Base-by-base conservation (phyloP, 2,329 filamentous ascomycete genomes). In the Cryphonectria nitschkei region DNA sequence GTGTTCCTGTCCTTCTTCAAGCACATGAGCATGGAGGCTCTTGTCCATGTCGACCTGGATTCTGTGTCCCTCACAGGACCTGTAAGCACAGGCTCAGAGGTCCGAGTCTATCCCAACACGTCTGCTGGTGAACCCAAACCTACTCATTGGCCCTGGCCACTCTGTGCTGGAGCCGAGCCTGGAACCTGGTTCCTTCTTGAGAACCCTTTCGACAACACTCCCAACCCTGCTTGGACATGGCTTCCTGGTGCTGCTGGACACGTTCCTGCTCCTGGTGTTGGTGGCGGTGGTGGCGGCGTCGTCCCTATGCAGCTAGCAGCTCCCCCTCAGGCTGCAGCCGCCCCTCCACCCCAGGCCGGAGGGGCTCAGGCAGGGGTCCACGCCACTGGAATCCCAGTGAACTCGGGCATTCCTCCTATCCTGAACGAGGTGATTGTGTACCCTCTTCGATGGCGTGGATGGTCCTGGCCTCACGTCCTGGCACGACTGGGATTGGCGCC, bases 1-100 rank as follows among this genome's bases (percentile, higher is more conserved):
- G 82, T 89, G 1, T 82, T 93, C 43, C 76, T 85, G 43, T 80
- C 83, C 14, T 83, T 90, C 67, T 80, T 90, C 70, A 80, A 80
- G 2, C 77, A 79, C 5, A 86, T 90, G 78, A 82, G 84, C 29
- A 76, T 80, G 6, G 77, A 79, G 9, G 82, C 78, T 2, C 78
- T 93, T 16, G 82, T 86, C 72, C 84, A 83, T 29, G 77, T 93
- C 22, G 84, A 84, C 11, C 80, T 93, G 2, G 85, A 92, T 74
- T 90, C 89, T 0, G 88, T 93, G 0, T 93, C 91, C 8, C 79
- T 93, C 54, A 89, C 86, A 19, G 86, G 86, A 0, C 80, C 82
- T 46, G 79, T 82, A 1, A 78, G 78, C 19, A 46, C 39, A 39
- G 58, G 61, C 13, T 14, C 58, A 19, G 68, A 64, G 41, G 43